Percentiles rank a stretch among this genome's conserved stretches.
Conservation (phyloP, 192 early-diverging fungal genomes). For the Nowakowskiella sp. region DNA sequence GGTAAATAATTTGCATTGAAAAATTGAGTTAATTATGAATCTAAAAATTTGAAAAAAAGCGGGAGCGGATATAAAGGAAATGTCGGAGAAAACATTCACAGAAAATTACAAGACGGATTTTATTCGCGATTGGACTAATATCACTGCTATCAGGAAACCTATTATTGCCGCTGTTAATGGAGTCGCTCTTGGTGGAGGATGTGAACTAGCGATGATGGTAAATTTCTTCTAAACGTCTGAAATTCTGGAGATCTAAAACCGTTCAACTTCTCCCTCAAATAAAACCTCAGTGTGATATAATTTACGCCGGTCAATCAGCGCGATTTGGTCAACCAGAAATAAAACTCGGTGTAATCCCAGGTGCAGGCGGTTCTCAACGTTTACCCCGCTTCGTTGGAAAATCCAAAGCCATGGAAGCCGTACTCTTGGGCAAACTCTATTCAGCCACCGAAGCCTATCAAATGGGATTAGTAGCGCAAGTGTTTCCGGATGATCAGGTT, state of each 20-base stretch:
- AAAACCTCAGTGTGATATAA: slow-evolving; percentile 61
- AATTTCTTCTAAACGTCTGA: slow-evolving; percentile 7
- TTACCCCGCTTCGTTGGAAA: slow-evolving; percentile 92
- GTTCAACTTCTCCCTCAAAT: background rate
- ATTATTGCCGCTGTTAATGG: slow-evolving; percentile 97
- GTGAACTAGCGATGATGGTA: slow-evolving; percentile 98
- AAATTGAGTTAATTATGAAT: slow-evolving; percentile 1
- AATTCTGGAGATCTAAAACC: background rate
- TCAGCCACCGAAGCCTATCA: slow-evolving; percentile 77
- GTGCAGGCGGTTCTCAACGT: slow-evolving; percentile 52
- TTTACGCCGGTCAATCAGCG: slow-evolving; percentile 96
- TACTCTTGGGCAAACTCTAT: slow-evolving; percentile 80
- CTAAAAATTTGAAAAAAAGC: slow-evolving; percentile 36
- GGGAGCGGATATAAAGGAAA: slow-evolving; percentile 99
- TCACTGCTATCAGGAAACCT: slow-evolving; percentile 87
- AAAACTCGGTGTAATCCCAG: slow-evolving; percentile 95
- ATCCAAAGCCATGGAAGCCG: slow-evolving; percentile 96
- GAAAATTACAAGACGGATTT: slow-evolving; percentile 87
- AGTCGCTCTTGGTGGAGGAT: slow-evolving; percentile 95
- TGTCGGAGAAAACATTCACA: slow-evolving; percentile 82
- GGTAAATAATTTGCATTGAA: background rate
- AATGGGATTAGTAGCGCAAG: slow-evolving; percentile 78
- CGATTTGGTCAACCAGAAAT: slow-evolving; percentile 98
- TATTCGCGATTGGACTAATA: slow-evolving; percentile 87
- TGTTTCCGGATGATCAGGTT: slow-evolving; percentile 78